Percentiles rank a stretch among this genome's conserved stretches.
phyloP scores from a whole-genome alignment of 2,329 filamentous ascomycete genomes.

The Venturia effusa region DNA sequence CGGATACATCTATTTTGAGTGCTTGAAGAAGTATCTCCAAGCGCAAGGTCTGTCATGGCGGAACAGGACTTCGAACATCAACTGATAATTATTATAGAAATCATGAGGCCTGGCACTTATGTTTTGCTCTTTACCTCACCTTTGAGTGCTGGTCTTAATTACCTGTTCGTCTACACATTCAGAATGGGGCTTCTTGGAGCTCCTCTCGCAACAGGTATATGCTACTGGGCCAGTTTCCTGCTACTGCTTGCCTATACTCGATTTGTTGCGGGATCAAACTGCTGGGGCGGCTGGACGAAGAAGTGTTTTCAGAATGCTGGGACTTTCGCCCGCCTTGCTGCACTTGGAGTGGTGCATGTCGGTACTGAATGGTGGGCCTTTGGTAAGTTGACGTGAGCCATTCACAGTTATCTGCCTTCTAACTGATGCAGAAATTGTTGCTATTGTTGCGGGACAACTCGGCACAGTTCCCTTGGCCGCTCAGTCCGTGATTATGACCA shows the following conservation, averaged over 20 bases:
- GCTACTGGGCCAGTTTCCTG: conserved; percentile 76
- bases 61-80: background rate
- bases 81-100: conserved; percentile 30
- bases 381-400: conserved; percentile 53
- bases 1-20: conserved; percentile 81
- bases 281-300: conserved; percentile 66
- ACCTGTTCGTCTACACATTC: conserved; percentile 62
- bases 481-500: conserved; percentile 83
- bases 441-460: conserved; percentile 52
- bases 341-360: conserved; percentile 70
- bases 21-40: conserved; percentile 53
- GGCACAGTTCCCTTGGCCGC: conserved; percentile 71
- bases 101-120: conserved; percentile 55
- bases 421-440: conserved; percentile 7
- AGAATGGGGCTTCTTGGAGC: conserved; percentile 65
- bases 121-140: conserved; percentile 51
- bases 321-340: conserved; percentile 62
- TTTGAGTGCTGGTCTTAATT: conserved; percentile 47
- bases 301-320: conserved; percentile 55
- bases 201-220: conserved; percentile 70
- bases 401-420: conserved; percentile 46
- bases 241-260: conserved; percentile 63
- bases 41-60: conserved; percentile 36
- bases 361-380: conserved; percentile 95
- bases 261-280: conserved; percentile 60